Base-by-base conservation (phyloP, 331 rosid species). In the Erythrophleum ivorense region DNA sequence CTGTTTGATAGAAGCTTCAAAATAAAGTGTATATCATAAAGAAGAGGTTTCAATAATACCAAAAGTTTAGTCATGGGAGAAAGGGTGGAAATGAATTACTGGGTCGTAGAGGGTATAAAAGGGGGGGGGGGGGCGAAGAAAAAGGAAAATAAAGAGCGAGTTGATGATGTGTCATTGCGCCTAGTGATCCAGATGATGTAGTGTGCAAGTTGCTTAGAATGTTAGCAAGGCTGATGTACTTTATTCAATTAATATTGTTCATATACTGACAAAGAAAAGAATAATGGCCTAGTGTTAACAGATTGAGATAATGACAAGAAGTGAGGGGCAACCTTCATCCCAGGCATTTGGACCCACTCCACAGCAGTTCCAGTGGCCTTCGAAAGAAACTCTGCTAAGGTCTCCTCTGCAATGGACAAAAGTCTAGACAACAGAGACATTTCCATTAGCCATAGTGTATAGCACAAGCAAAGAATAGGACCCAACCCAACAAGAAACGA, bases 261-360 rank as follows among this genome's bases (percentile, higher is more conserved):
- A 60, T 73, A 77, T 19, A 76, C 14, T 29, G 36, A 50, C 77
- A 85, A 77, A 81, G 40, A 76, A 59, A 64, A 36, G 71, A 36
- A 63, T 34, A 71, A 63, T 21, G 79, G 45, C 11, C n/a, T 45
- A 15, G 40, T n/a, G 57, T 64, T 48, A 71, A 48, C 43, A 29
- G 13, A 66, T 13, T 6, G 75, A 71, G 40, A 73, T 18, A 71
- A 69, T 9, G 78, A 75, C 52, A 79, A 43, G 36, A 69, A 75
- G 71, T 6, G 49, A 13, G 84, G 24, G 78, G 80, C 64, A 78
- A 94, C 99, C 99, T 96, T 96, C 99, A 96, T 96, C 90, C 99
- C 99, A 85, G 99, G 99, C 97, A 96, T 85, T 90, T 96, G 99
- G 97, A 96, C 97, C 99, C 99, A 96, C 97, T 96, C 99, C 77